Conservation (phyloP, 441 rosid species). For the Viola pubescens region DNA sequence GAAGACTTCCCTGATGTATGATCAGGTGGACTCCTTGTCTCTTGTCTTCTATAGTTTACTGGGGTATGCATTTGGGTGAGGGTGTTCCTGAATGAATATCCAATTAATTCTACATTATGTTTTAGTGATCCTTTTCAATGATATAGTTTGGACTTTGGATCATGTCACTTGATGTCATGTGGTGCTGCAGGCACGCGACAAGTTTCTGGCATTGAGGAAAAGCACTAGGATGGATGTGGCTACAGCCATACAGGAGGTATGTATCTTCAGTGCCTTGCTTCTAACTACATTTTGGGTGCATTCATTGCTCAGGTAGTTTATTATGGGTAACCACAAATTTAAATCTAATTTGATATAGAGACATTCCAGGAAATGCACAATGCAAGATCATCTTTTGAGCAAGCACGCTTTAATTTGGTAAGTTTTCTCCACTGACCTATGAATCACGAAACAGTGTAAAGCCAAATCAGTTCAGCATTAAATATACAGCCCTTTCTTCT, state of each 20-base stretch:
- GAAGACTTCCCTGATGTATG: conserved; percentile 64
- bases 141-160: conserved; percentile 15
- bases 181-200: conserved; percentile 73
- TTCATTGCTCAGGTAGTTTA: conserved; percentile 17
- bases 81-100: neutral
- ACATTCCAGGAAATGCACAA: conserved; percentile 68
- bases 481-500: conserved; percentile 16
- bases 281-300: conserved; percentile 9
- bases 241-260: conserved; percentile 73
- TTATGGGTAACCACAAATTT: conserved; percentile 24
- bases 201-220: conserved; percentile 76
- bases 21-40: conserved; percentile 45
- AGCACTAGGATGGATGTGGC: conserved; percentile 74
- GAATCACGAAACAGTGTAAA: conserved; percentile 8
- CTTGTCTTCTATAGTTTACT: neutral
- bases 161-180: conserved; percentile 14
- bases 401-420: conserved; percentile 83
- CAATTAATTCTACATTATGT: neutral
- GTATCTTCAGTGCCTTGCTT: conserved; percentile 7
- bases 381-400: conserved; percentile 77
- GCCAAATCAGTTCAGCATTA: conserved; percentile 5
- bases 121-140: neutral
- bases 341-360: conserved; percentile 45
- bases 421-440: conserved; percentile 6
- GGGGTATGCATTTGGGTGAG: neutral